Conservation (phyloP, 371 early-diverging fungal genomes). For the Actinomucor elegans region DNA sequence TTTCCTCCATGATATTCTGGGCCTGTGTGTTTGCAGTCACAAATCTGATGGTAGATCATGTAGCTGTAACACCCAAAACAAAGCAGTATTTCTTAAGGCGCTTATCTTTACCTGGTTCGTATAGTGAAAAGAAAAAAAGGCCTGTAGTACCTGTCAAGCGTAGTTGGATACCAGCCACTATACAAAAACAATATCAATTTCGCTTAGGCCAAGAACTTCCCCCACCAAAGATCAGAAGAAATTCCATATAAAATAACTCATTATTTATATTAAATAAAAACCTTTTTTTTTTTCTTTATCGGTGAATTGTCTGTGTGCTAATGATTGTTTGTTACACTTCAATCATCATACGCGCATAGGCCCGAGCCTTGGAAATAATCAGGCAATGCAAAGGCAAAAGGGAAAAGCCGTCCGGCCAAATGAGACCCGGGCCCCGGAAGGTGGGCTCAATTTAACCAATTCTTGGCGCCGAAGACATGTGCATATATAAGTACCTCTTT, state of each 20-base stretch:
- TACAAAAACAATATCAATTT: conserved; percentile 11
- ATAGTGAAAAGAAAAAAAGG: conserved; percentile 2
- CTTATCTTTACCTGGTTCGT: conserved; percentile 27
- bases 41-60: conserved; percentile 33
- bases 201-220: background rate
- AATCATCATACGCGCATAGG: too few relatives aligned
- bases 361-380: too few relatives aligned
- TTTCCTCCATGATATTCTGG: conserved; percentile 37
- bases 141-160: background rate
- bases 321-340: too few relatives aligned
- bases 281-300: too few relatives aligned
- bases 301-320: too few relatives aligned
- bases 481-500: too few relatives aligned
- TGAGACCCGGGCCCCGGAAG: too few relatives aligned
- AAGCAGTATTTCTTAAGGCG: conserved; percentile 5
- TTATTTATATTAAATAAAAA: too few relatives aligned
- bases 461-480: too few relatives aligned
- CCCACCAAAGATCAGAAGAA: conserved; percentile 11
- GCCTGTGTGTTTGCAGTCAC: conserved; percentile 36
- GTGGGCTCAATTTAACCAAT: too few relatives aligned
- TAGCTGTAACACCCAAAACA: conserved; percentile 10
- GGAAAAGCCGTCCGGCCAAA: too few relatives aligned
- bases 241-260: conserved; percentile 28
- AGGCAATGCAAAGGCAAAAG: too few relatives aligned
- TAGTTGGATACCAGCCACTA: conserved; percentile 11